Evolutionary conservation across 495 filamentous ascomycete species (phyloP).

Genomic region (Aspergillus nidulans): DNA sequence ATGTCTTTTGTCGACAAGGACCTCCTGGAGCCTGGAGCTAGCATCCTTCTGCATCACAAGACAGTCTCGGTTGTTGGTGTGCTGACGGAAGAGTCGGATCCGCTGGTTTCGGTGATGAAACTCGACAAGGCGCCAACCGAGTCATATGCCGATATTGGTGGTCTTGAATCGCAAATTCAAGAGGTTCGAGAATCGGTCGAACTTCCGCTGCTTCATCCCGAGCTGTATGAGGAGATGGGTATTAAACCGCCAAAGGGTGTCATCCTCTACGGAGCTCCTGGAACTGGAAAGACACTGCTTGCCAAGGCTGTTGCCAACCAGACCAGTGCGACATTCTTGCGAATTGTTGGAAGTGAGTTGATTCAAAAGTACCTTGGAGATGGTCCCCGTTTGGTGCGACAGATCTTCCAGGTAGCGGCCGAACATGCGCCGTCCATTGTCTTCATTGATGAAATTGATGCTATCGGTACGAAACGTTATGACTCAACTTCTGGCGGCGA

Average conservation of each 20-base stretch:
- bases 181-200: constrained; percentile 97
- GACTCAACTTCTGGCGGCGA: constrained; percentile 96
- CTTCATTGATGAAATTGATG: constrained; percentile 99
- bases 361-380: constrained; percentile 99
- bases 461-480: constrained; percentile 98
- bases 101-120: constrained; percentile 98
- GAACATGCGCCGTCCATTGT: constrained; percentile 97
- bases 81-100: constrained; percentile 93
- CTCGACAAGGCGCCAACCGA: constrained; percentile 98
- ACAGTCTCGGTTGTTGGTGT: constrained; percentile 97
- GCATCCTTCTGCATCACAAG: constrained; percentile 95
- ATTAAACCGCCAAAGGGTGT: constrained; percentile 99
- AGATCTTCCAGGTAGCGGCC: constrained; percentile 96
- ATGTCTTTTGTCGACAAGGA: constrained; percentile 99
- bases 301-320: constrained; percentile 99
- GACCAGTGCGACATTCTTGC: constrained; percentile 95
- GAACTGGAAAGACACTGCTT: constrained; percentile 95
- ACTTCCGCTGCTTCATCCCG: constrained; percentile 89
- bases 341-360: constrained; percentile 95
- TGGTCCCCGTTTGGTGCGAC: constrained; percentile 87
- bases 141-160: constrained; percentile 98
- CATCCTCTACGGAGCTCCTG: constrained; percentile 95
- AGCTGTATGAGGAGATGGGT: constrained; percentile 99
- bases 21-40: constrained; percentile 91
- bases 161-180: constrained; percentile 91